These are phyloP conservation scores for Amanita subjunquillea DNA, from an alignment of 768 basidiomycete species.

Conservation along the genomic window DNA sequence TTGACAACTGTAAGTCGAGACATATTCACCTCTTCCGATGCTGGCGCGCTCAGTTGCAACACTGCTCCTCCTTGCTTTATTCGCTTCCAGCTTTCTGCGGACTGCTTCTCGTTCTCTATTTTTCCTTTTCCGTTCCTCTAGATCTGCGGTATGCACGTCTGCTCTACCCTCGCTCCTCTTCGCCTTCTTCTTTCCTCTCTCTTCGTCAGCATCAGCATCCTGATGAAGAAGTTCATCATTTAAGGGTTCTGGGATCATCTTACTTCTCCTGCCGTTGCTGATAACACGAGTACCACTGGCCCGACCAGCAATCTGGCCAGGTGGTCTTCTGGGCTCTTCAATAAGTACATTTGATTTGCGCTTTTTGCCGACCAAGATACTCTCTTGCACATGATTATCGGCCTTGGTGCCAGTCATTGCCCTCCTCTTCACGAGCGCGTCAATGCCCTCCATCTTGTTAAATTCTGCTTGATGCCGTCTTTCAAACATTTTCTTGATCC, in stretches of 20 bases:
- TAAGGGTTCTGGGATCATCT: conserved; percentile 48
- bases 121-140: conserved; percentile 31
- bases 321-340: conserved; percentile 12
- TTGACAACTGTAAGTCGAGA: neutral
- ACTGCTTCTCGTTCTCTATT: conserved; percentile 49
- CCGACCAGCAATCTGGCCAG: conserved; percentile 17
- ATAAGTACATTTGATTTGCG: conserved; percentile 45
- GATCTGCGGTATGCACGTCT: conserved; percentile 28
- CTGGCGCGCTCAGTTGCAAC: conserved; percentile 36
- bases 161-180: conserved; percentile 16
- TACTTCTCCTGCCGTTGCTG: conserved; percentile 32
- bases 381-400: conserved; percentile 11
- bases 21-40: conserved; percentile 15
- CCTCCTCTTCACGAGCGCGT: conserved; percentile 24
- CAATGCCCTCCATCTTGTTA: conserved; percentile 71
- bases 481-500: conserved; percentile 37
- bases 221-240: conserved; percentile 33
- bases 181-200: conserved; percentile 21
- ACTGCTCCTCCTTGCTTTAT: conserved; percentile 59
- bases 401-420: conserved; percentile 1
- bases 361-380: conserved; percentile 25
- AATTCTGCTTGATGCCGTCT: conserved; percentile 57
- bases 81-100: conserved; percentile 53
- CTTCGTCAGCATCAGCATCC: conserved; percentile 24
- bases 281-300: conserved; percentile 35